Conservation (phyloP, 108 stramenopile genomes). For the Mayamaea pseudoterrestris region DNA sequence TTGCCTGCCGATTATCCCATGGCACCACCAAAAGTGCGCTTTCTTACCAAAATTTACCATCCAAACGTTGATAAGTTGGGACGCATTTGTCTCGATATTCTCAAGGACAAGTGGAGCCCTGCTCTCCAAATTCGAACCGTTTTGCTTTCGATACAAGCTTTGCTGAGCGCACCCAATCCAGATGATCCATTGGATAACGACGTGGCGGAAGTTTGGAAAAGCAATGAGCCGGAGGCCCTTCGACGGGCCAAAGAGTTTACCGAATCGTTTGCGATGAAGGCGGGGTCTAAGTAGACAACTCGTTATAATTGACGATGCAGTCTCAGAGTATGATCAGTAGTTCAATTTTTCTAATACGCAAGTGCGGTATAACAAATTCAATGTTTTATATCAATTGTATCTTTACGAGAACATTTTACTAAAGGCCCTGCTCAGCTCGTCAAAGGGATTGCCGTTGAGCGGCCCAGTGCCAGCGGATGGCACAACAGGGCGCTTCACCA, state of each 20-base stretch:
- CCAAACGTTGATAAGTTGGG: slow-evolving; percentile 98
- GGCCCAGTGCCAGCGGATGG: no score
- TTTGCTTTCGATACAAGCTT: slow-evolving; percentile 87
- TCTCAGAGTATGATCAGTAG: neutral
- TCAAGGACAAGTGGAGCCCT: slow-evolving; percentile 99
- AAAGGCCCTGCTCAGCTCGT: neutral
- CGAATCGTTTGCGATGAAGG: slow-evolving; percentile 74
- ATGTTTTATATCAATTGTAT: neutral
- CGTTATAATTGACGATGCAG: neutral
- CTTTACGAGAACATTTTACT: neutral
- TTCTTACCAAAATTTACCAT: slow-evolving; percentile 98
- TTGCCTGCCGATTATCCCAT: slow-evolving; percentile 98
- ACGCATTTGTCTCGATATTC: slow-evolving; percentile 96
- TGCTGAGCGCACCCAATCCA: slow-evolving; percentile 94
- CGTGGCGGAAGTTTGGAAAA: slow-evolving; percentile 97
- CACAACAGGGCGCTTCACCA: slow-evolving; percentile 4
- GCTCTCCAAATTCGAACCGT: slow-evolving; percentile 95
- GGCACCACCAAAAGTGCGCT: slow-evolving; percentile 98
- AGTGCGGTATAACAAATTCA: neutral
- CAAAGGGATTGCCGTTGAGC: neutral
- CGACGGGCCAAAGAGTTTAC: slow-evolving; percentile 84
- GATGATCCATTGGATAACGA: slow-evolving; percentile 97
- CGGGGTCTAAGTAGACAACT: no score
- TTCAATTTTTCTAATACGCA: neutral
- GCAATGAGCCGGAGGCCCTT: slow-evolving; percentile 83